Evolutionary conservation across 2,329 filamentous ascomycete genomes (phyloP), one percentile per base, ranked within the genome.

Genomic region (Penicillium sp.): DNA sequence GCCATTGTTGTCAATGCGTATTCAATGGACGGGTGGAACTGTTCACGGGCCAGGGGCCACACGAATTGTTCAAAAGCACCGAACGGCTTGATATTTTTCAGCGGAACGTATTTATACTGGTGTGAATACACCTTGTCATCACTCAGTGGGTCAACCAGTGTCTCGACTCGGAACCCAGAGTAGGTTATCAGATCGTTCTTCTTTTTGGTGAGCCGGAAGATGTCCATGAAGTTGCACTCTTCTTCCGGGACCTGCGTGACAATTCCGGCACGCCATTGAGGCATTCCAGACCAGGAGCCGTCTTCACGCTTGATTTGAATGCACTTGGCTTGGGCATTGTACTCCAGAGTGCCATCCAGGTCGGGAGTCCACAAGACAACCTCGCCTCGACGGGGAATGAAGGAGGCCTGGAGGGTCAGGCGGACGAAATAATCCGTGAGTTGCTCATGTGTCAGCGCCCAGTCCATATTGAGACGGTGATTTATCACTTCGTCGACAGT

Each of bases 101-200:
- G 55, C 0, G 76, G 75, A 2, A 85, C 71, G 55, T 84, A 84
- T 51, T 74, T 79, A 59, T 81, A 79, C 50, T 80, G 79, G 49
- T 78, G 75, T 0, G 79, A 81, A 2, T 75, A 68, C 5, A 71
- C 69, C 60, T 85, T 85, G 57, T 80, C 72, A 0, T 67, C 55
- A 14, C 72, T 69, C 55, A 80, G 77, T 0, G 79, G 77, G 53
- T 81, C 68, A 0, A 82, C 76, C 11, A 84, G 66, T 0, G 79
- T 81, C 57, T 86, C 82, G 1, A 86, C 71, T 0, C 82, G 77
- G 50, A 82, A 80, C 0, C 82, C 81, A 24, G 77, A 77, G 51
- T 76, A 76, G 48, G 76, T 79, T 11, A 82, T 64, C 11, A 68
- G 73, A 30, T 41, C 20, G 20, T 41, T 27, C 31, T 68, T 59